Evolutionary conservation across 768 basidiomycete genomes (phyloP).

Genomic region (Rhodotorula kratochvilovae): DNA sequence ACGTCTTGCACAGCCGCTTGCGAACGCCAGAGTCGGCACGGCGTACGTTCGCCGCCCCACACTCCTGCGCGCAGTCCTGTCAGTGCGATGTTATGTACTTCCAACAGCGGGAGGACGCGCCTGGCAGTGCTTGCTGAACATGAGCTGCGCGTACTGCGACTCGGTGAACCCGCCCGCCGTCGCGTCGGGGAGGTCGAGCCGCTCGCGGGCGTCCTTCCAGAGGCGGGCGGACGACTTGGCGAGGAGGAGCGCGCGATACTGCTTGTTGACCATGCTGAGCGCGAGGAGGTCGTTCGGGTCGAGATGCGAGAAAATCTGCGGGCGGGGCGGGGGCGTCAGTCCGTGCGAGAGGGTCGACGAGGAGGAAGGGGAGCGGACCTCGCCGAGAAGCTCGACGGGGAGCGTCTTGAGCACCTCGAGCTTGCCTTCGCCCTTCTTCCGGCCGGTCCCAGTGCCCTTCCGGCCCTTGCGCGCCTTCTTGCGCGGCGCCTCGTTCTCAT

Average conservation of each 20-base stretch:
- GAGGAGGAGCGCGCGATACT: slow-evolving; percentile 1
- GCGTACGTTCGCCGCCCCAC: too few species aligned
- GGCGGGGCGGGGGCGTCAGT: not conserved
- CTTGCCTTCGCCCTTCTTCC: not conserved
- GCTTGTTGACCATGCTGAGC: slow-evolving; percentile 1
- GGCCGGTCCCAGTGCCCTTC: not conserved
- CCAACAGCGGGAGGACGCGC: not conserved
- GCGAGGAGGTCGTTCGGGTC: slow-evolving; percentile 41
- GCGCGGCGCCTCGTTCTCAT: not conserved
- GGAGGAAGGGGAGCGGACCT: not conserved
- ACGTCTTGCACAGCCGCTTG: too few species aligned
- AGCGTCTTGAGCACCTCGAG: not conserved
- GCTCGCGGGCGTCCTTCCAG: not conserved
- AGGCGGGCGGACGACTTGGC: not conserved
- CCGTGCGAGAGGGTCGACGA: too few species aligned
- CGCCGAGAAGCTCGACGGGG: not conserved
- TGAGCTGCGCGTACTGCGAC: not conserved
- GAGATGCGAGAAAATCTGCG: slow-evolving; percentile 34
- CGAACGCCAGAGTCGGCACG: too few species aligned
- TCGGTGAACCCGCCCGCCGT: not conserved
- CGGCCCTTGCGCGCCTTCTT: not conserved
- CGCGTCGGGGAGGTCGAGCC: not conserved
- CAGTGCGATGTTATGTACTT: too few species aligned
- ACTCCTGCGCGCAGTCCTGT: too few species aligned
- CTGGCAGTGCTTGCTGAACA: not conserved